Conservation (phyloP, 306 rosid species). For the Cucumis cinereus region DNA sequence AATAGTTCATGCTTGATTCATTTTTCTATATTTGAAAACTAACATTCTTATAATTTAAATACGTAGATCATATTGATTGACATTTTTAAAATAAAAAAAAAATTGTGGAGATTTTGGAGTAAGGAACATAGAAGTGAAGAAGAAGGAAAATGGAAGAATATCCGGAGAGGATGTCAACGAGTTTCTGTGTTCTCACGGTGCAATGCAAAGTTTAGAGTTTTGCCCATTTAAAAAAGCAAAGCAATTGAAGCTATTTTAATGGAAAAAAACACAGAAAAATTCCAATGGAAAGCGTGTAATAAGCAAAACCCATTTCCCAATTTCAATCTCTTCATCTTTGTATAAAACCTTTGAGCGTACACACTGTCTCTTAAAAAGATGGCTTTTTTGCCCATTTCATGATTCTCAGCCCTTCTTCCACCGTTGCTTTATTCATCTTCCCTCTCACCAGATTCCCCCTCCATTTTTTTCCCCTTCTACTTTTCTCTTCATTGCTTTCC, state of each 20-base stretch:
- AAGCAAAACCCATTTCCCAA: not conserved
- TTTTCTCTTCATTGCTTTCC: slow-evolving; percentile 52
- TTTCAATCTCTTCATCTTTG: not conserved
- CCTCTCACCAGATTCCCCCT: slow-evolving; percentile 62
- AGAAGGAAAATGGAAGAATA: not conserved
- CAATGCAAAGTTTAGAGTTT: not conserved
- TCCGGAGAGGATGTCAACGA: not conserved
- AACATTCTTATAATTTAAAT: too few relatives aligned
- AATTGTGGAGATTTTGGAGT: too few relatives aligned
- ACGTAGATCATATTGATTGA: too few relatives aligned
- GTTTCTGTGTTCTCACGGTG: not conserved
- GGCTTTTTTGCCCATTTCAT: slow-evolving; percentile 10
- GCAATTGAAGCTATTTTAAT: not conserved
- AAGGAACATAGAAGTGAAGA: too few relatives aligned
- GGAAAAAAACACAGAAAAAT: not conserved
- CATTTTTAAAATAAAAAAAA: too few relatives aligned
- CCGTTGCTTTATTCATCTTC: slow-evolving; percentile 50
- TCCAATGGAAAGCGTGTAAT: not conserved
- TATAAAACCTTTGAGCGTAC: slow-evolving; percentile 10
- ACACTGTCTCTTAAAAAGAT: slow-evolving; percentile 20
- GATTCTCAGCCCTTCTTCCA: slow-evolving; percentile 33
- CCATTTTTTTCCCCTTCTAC: slow-evolving; percentile 14
- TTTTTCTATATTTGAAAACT: too few relatives aligned
- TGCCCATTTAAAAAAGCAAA: not conserved
- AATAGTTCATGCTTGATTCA: too few relatives aligned